Base-by-base conservation (phyloP, 2,329 filamentous ascomycete genomes). In the Corynespora cassiicola region DNA sequence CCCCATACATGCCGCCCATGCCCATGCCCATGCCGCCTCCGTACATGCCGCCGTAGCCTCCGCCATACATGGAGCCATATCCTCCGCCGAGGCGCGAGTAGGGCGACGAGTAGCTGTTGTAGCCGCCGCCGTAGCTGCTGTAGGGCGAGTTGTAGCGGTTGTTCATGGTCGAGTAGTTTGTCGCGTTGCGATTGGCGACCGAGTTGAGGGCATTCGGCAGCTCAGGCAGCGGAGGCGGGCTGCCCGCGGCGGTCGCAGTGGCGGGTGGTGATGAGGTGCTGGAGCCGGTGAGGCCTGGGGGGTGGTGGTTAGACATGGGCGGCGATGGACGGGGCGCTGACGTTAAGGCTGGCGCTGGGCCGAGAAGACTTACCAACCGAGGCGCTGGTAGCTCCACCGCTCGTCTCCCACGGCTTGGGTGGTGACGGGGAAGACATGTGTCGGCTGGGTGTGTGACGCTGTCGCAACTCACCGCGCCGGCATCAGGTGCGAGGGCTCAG, bases 351-450 rank as follows among this genome's bases (percentile, higher is more conserved):
- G 30, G 31, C 26, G 20, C 21, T 31, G 39, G 36, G 26, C 36
- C 31, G 40, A 31, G 28, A 44, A 38, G 33, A 63, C 64, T 54
- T 30, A 68, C 65, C 65, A 47, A 66, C 65, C 50, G 64, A 67
- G 52, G 64, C 61, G 53, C 64, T 66, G 24, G 65, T 68, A 41
- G 70, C 76, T 47, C 82, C 80, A 71, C 86, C 87, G 52, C 85
- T 80, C 69, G 86, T 82, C 75, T 99, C 94, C 94, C 94, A 99
- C 30, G 94, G 94, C 74, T 99, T 99, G 39, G 94, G 94, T 65
- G 94, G 94, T 70, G 92, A 96, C 51, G 75, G 75, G 52, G 78
- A 74, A 60, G 79, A 78, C 79, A 83, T 82, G 50, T 57, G 44
- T 59, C 30, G 36, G 26, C 33, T 28, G 28, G 22, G n/a, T n/a